Evolutionary conservation across 208 protist genomes (phyloP), one percentile per base, ranked within the genome.

Genomic region (Blastocrithidia nonstop): DNA sequence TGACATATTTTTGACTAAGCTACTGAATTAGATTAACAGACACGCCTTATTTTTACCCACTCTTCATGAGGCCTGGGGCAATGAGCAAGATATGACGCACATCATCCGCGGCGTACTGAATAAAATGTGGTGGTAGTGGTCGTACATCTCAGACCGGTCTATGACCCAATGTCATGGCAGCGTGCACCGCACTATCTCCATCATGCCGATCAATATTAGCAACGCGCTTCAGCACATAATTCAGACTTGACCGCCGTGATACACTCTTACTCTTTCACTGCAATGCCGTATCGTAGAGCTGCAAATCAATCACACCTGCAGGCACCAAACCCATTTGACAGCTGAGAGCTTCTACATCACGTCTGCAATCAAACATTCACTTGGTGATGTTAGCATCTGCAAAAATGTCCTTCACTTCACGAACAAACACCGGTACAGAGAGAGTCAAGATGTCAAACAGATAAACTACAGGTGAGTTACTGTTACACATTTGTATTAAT

Each of bases 81-180:
- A 88, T 60, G 15, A 91, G 62, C 16, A 77, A 54, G 24, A 85
- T 91, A 48, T 94, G 78, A 7, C 85, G 85, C 36, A 91, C 81
- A 44, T 94, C 85, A 41, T 71, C 76, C 3, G 85, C 85, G 4
- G 85, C 85, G 41, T 94, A 94, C 51, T 82, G 71, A 11, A 94
- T 58, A 43, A 91, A 90, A 46, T 94, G 85, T 11, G 57, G 47
- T 16, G 85, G 78, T 26, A 94, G 61, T 16, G 85, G 85, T 0
- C 85, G 80, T 20, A 86, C 66, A 51, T 94, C 85, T 81, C 85
- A 94, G 15, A 94, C 85, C 1, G 77, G 64, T 1, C 85, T 62
- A 32, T 78, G 70, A 25, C 85, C 85, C 3, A 72, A 43, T 36
- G 79, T 74, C 78, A 94, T 91, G 24, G 85, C 85, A 0, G 71